Evolutionary conservation across 1,284 basidiomycete species (phyloP).

Genomic region (Exobasidium cylindrosporum): DNA sequence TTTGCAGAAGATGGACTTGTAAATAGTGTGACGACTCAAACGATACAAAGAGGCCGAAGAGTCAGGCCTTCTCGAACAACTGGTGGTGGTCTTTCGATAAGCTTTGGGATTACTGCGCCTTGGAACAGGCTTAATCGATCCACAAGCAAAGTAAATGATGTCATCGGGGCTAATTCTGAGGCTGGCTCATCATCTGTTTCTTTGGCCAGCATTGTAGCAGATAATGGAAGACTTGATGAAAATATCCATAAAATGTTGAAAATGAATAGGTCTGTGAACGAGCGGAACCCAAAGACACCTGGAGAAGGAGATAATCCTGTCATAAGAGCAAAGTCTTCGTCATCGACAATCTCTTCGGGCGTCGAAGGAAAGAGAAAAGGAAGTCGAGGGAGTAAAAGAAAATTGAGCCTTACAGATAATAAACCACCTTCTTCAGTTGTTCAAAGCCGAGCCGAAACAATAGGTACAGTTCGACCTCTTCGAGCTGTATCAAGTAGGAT

Average conservation of each 20-base stretch:
- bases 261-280: too few relatives aligned
- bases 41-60: too few relatives aligned
- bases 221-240: background rate
- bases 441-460: background rate
- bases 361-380: background rate
- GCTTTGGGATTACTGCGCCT: background rate
- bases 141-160: background rate
- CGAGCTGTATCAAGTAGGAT: background rate
- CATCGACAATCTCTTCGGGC: background rate
- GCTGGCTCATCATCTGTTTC: background rate
- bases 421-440: background rate
- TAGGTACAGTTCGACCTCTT: background rate
- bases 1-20: too few relatives aligned
- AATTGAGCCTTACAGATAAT: background rate
- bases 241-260: too few relatives aligned
- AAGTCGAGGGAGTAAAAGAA: background rate
- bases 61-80: background rate
- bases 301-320: background rate
- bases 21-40: too few relatives aligned
- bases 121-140: background rate
- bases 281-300: background rate
- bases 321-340: background rate
- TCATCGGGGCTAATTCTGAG: background rate
- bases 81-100: background rate
- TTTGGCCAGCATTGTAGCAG: background rate